These are phyloP conservation scores for Nakaseomyces uthaithaninus DNA, from an alignment of 1,139 yeast genomes.

Conservation along the genomic window DNA sequence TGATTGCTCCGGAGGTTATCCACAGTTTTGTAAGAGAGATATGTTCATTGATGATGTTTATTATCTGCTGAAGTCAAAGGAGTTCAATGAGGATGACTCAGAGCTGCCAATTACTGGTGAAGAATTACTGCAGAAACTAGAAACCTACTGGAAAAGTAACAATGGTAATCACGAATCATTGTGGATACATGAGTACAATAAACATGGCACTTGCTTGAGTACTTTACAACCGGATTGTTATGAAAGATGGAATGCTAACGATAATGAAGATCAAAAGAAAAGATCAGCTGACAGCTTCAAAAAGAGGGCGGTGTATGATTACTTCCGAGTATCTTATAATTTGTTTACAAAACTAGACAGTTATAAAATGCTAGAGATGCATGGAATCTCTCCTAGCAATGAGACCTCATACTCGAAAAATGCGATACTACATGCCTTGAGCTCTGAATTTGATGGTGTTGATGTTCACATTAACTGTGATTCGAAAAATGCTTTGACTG, in stretches of 20 bases:
- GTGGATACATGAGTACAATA: slow-evolving; percentile 93
- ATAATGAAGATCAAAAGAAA: slow-evolving; percentile 9
- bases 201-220: slow-evolving; percentile 88
- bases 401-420: slow-evolving; percentile 53
- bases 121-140: slow-evolving; percentile 52
- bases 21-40: slow-evolving; percentile 64
- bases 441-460: slow-evolving; percentile 47
- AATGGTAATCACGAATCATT: slow-evolving; percentile 66
- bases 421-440: slow-evolving; percentile 59
- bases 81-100: slow-evolving; percentile 28
- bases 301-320: slow-evolving; percentile 66
- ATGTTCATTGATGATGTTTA: slow-evolving; percentile 51
- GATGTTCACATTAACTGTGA: slow-evolving; percentile 70
- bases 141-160: slow-evolving; percentile 64
- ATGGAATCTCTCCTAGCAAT: slow-evolving; percentile 63
- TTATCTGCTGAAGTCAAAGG: slow-evolving; percentile 38
- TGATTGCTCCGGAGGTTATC: slow-evolving; percentile 65
- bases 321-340: slow-evolving; percentile 56
- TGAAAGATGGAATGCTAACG: slow-evolving; percentile 23
- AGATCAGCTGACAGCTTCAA: slow-evolving; percentile 19
- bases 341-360: slow-evolving; percentile 64
- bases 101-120: slow-evolving; percentile 37
- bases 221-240: slow-evolving; percentile 73
- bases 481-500: slow-evolving; percentile 58
- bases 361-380: slow-evolving; percentile 52